phyloP scores from a whole-genome alignment of 1,139 yeast genomes.

The Debaryomyces robertsiae region DNA sequence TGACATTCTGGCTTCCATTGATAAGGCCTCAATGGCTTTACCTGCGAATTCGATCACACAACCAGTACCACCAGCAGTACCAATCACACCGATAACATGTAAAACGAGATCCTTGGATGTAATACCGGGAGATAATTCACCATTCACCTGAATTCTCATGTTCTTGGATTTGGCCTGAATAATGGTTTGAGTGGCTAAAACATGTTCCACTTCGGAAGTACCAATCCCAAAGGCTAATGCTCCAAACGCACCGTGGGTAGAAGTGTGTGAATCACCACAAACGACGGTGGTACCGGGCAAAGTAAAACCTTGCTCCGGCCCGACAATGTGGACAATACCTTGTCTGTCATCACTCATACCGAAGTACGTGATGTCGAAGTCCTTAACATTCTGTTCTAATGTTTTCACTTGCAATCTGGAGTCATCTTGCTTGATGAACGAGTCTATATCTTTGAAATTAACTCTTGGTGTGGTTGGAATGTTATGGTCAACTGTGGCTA shows the following conservation, averaged over 20 bases:
- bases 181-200: conserved; percentile 93
- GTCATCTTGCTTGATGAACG: conserved; percentile 90
- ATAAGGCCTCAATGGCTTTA: conserved; percentile 80
- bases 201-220: conserved; percentile 98
- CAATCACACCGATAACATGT: conserved; percentile 93
- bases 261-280: conserved; percentile 98
- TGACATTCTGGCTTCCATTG: conserved; percentile 99
- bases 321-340: conserved; percentile 97
- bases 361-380: conserved; percentile 84
- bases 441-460: conserved; percentile 67
- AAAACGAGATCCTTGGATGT: conserved; percentile 93
- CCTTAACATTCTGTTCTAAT: conserved; percentile 87
- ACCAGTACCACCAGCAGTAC: conserved; percentile 99
- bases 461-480: conserved; percentile 89
- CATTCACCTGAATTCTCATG: conserved; percentile 86
- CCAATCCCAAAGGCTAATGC: conserved; percentile 98
- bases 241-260: conserved; percentile 98
- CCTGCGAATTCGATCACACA: conserved; percentile 96
- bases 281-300: conserved; percentile 98
- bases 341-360: conserved; percentile 95
- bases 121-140: conserved; percentile 81
- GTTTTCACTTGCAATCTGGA: conserved; percentile 91
- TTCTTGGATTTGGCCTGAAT: conserved; percentile 94
- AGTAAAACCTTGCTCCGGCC: conserved; percentile 98
- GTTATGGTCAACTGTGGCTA: conserved; percentile 97